Evolutionary conservation across 208 protist genomes (phyloP), one percentile per base, ranked within the genome.

Genomic region (Leishmania guyanensis): DNA sequence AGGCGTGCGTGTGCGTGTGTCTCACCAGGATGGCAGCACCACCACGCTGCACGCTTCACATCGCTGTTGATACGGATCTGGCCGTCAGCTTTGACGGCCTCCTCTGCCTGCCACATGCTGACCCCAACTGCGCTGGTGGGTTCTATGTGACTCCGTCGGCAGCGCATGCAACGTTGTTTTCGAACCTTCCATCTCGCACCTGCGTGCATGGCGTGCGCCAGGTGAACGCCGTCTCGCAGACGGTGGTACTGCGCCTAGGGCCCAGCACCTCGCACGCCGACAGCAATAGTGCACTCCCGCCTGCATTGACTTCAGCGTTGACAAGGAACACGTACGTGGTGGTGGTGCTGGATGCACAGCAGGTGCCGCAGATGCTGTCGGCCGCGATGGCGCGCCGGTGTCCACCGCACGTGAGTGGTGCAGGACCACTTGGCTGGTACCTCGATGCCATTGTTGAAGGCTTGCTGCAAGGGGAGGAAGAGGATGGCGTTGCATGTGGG

Each of bases 171-270:
- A 16, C 58, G 10, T 36, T 77, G 20, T 74, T 82, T 62, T 4
- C 62, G 12, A 79, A 53, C 33, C 29, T 76, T 12, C 82, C 78
- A 39, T 33, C 82, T 2, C 78, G 73, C 48, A 79, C 78, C 3
- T 16, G 29, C 0, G 51, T 82, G 53, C 39, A 22, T 22, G 77
- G 72, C 1, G 65, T 36, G 33, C 82, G 82, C 3, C 17, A 60
- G 65, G 39, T 66, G 51, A 86, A 86, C 65, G 82, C 77, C 17
- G 82, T 86, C 33, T 73, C 82, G n/a, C 82, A 86, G 58, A 86
- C 82, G 1, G 73, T 82, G 14, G 73, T 82, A 4, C 43, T 86
- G 53, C 51, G 60, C 6, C 56, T 85, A 14, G 29, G 12, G 26
- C 3, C 69, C 46, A 33, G 14, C 43, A 6, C 68, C 39, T 12